Conservation (phyloP, 805 yeast species). For the Zygosaccharomyces siamensis region DNA sequence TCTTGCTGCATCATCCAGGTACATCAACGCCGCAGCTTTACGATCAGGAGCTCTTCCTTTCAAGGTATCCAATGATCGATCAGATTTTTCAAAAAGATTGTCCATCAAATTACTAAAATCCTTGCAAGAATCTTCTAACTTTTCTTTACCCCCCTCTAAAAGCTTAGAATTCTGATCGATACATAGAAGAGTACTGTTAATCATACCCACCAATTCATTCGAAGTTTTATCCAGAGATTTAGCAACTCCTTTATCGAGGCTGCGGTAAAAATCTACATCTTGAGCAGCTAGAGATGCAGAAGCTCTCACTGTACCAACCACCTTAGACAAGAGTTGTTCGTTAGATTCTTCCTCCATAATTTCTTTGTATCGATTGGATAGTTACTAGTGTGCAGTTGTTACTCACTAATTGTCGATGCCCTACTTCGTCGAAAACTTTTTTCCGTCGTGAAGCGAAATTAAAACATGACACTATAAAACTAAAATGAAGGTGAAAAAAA, state of each 20-base stretch:
- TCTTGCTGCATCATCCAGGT: conserved; percentile 44
- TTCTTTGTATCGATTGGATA: background rate
- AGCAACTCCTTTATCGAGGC: conserved; percentile 49
- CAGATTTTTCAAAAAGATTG: conserved; percentile 68
- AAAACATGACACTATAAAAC: too few species aligned
- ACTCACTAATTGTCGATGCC: background rate
- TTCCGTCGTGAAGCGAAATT: background rate
- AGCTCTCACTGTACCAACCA: conserved; percentile 47
- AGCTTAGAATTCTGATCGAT: conserved; percentile 33
- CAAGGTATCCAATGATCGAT: conserved; percentile 54
- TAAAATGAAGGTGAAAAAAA: too few species aligned
- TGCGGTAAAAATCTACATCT: conserved; percentile 71
- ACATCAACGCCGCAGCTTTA: conserved; percentile 34
- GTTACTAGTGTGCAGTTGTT: background rate
- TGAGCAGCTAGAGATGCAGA: conserved; percentile 68
- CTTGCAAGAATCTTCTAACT: conserved; percentile 53
- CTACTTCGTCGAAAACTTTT: conserved; percentile 4
- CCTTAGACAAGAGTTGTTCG: conserved; percentile 7
- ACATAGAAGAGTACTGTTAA: conserved; percentile 43
- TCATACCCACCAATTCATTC: conserved; percentile 40
- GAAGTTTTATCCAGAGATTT: conserved; percentile 40
- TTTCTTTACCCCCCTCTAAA: conserved; percentile 38
- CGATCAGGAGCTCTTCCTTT: conserved; percentile 23
- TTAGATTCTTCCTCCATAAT: background rate
- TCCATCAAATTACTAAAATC: conserved; percentile 61